A percentile compares a stretch with the other conserved stretches of the same genome.
phyloP scores from a whole-genome alignment of 345 rosid species.

The Isatis tinctoria region DNA sequence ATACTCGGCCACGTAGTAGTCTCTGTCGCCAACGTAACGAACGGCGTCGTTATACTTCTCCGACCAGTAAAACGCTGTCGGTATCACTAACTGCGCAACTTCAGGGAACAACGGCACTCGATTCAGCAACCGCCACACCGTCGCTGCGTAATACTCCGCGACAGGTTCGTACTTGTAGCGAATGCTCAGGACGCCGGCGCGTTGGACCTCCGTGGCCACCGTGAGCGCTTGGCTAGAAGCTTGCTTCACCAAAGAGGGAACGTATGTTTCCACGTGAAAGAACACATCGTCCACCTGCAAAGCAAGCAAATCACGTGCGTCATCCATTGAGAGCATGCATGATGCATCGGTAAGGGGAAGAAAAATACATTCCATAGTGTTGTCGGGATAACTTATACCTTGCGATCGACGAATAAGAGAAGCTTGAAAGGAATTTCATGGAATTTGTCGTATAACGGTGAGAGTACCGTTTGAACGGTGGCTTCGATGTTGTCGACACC shows the following conservation, averaged over 20 bases:
- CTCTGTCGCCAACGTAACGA: constrained; percentile 38
- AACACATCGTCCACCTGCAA: constrained; percentile 55
- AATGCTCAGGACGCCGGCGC: constrained; percentile 42
- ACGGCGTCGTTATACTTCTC: constrained; percentile 63
- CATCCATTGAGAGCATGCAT: background rate
- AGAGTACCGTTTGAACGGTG: constrained; percentile 49
- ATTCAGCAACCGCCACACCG: constrained; percentile 52
- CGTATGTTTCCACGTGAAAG: constrained; percentile 42
- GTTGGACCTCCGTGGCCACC: constrained; percentile 57
- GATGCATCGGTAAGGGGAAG: background rate
- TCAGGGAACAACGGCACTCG: constrained; percentile 52
- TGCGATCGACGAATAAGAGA: constrained; percentile 65
- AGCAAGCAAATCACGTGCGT: constrained; percentile 13
- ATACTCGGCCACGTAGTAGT: constrained; percentile 37
- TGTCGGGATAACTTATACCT: constrained; percentile 32
- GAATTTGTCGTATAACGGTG: constrained; percentile 60
- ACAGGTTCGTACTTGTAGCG: constrained; percentile 50
- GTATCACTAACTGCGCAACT: constrained; percentile 48
- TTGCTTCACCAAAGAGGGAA: constrained; percentile 62
- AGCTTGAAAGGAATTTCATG: constrained; percentile 53
- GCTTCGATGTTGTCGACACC: constrained; percentile 66
- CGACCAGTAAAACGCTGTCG: constrained; percentile 61
- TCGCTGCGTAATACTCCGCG: constrained; percentile 50
- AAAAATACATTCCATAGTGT: background rate
- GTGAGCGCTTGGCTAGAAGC: constrained; percentile 53